Conservation (phyloP, 2,329 filamentous ascomycete genomes). For the Bipolaris victoriae region DNA sequence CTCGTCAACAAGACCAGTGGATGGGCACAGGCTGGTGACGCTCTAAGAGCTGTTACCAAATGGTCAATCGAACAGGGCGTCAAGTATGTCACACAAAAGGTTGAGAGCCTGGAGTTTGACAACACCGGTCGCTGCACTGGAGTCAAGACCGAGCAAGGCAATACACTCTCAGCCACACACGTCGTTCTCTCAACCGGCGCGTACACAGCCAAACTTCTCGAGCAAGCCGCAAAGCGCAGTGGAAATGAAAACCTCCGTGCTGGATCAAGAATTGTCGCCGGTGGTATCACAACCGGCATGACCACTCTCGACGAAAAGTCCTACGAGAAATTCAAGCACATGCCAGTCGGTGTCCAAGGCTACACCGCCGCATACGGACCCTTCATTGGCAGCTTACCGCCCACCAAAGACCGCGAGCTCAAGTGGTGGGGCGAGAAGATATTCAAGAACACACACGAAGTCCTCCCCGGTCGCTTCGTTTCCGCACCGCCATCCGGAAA, state of each 20-base stretch:
- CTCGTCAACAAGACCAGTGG: constrained; percentile 66
- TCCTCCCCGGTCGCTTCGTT: constrained; percentile 58
- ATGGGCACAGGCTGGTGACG: constrained; percentile 68
- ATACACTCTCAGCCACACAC: constrained; percentile 30
- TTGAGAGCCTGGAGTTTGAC: constrained; percentile 57
- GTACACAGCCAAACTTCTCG: constrained; percentile 52
- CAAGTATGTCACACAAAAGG: constrained; percentile 63
- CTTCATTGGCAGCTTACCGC: constrained; percentile 43
- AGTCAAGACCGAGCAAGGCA: constrained; percentile 47
- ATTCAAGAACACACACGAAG: constrained; percentile 43
- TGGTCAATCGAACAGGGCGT: constrained; percentile 62
- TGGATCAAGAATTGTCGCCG: constrained; percentile 62
- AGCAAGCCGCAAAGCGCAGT: constrained; percentile 55
- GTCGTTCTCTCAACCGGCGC: constrained; percentile 52
- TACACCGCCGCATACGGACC: constrained; percentile 39
- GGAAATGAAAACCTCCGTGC: constrained; percentile 59
- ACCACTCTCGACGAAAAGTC: constrained; percentile 50
- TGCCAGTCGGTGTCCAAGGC: constrained; percentile 46
- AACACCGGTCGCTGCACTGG: constrained; percentile 50
- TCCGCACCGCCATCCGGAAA: constrained; percentile 62
- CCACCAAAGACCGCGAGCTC: constrained; percentile 42
- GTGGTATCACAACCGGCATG: constrained; percentile 60
- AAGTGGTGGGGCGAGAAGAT: constrained; percentile 47
- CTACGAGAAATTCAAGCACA: constrained; percentile 35
- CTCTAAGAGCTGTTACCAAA: constrained; percentile 61